Conservation (phyloP, 208 protist species). For the Leishmania guyanensis region DNA sequence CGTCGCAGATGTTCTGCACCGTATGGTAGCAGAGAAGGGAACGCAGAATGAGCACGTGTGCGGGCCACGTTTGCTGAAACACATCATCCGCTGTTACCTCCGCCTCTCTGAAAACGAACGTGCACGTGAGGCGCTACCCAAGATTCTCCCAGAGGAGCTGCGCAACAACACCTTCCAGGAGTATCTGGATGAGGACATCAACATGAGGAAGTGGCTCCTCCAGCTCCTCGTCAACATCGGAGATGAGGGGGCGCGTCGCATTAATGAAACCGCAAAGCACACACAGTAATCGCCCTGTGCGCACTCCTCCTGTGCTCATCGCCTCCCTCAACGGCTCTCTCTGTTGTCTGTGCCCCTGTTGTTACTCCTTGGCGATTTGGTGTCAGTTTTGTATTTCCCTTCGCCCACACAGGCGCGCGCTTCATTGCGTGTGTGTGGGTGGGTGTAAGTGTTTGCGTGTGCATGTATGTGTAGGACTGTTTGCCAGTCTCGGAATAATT, state of each 20-base stretch:
- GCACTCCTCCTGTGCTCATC: background rate
- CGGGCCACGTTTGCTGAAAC: constrained; percentile 95
- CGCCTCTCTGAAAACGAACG: constrained; percentile 96
- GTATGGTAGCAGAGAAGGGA: constrained; percentile 94
- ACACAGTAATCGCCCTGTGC: background rate
- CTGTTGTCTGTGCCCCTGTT: background rate
- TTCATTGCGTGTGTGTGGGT: background rate
- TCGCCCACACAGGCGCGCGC: background rate
- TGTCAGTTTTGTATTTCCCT: constrained; percentile 3
- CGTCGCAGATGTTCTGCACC: constrained; percentile 94
- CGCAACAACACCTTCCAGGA: constrained; percentile 83
- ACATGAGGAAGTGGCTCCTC: constrained; percentile 78
- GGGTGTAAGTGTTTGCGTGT: constrained; percentile 9
- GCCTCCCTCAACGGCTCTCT: background rate
- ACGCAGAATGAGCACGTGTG: constrained; percentile 59
- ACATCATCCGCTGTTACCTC: constrained; percentile 99
- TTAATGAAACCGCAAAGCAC: constrained; percentile 38
- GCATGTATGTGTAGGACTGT: background rate
- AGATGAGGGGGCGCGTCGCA: constrained; percentile 63
- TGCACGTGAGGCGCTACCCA: constrained; percentile 69
- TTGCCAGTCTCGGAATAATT: background rate
- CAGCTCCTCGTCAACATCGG: constrained; percentile 87
- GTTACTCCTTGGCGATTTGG: background rate
- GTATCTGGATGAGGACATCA: constrained; percentile 65
- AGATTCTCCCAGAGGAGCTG: constrained; percentile 84